Evolutionary conservation across 1,284 basidiomycete genomes (phyloP), one percentile per base, ranked within the genome.

Genomic region (Agaricales sp.): DNA sequence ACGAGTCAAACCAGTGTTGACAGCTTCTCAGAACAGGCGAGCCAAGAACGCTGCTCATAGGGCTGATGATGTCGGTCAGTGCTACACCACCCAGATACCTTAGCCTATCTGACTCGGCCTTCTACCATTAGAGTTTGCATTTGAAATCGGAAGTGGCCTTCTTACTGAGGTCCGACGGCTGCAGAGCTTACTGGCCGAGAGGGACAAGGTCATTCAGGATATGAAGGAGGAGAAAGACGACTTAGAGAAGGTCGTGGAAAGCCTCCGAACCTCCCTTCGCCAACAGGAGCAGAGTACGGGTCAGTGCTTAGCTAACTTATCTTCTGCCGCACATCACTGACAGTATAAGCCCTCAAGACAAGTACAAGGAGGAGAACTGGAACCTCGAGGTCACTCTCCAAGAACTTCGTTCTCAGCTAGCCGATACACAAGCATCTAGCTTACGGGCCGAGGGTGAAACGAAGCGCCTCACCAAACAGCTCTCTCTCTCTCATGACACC

Each of bases 341-440:
- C 26, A 44, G 45, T 49, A 3, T 53, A 19, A 19, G 26, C 21
- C 53, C 51, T 44, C 49, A 57, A 74, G 81, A 87, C 62, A 90
- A 91, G 52, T 94, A 84, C 78, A 94, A 93, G 69, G 92, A 97
- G 66, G 92, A 95, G 68, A 97, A 96, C 64, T 98, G 95, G 95
- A 94, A 97, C 62, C 83, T 98, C 54, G 93, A 98, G 69, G 90
- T 97, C 45, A 79, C 79, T 19, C 74, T 93, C 23, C 94, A 99
- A 63, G 92, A 97, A 54, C 74, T 95, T 20, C 82, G 85, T 38
- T 68, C 80, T 0, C 79, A 88, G 56, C 73, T 89, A 37, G 62
- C 75, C 37, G 82, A 88, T 47, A 75, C 82, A 1, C 84, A 89
- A 54, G 66, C 77, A 4, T 72, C 79, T 20, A 68, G 77, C 11